A percentile compares a stretch with the other conserved stretches of the same genome.
These are phyloP conservation scores for Orbilia brochopaga DNA, from an alignment of 2,329 filamentous ascomycete genomes.

Conservation along the genomic window DNA sequence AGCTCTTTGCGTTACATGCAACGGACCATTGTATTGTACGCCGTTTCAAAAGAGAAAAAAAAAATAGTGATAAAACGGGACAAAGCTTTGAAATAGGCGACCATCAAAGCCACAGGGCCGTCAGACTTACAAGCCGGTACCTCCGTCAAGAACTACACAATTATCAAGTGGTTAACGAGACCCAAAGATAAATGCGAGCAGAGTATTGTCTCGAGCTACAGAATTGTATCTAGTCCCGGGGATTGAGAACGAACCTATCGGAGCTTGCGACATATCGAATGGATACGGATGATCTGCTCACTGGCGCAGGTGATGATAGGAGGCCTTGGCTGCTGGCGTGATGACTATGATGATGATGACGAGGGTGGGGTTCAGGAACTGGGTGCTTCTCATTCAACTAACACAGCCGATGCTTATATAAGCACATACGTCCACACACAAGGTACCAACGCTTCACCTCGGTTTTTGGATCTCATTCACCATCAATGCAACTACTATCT, in stretches of 20 bases:
- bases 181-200: neutral
- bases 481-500: too few species aligned
- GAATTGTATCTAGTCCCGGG: neutral
- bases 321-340: slow-evolving; percentile 1
- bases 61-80: neutral
- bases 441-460: too few species aligned
- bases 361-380: slow-evolving; percentile 32
- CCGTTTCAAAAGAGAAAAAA: neutral
- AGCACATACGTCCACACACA: too few species aligned
- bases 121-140: slow-evolving; percentile 76
- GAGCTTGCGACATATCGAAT: slow-evolving; percentile 49
- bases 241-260: slow-evolving; percentile 36
- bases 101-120: neutral
- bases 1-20: slow-evolving; percentile 14
- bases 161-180: slow-evolving; percentile 3
- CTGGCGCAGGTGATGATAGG: slow-evolving; percentile 2
- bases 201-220: neutral
- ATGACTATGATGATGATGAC: slow-evolving; percentile 14
- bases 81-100: neutral
- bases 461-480: too few species aligned
- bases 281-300: neutral
- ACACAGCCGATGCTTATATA: too few species aligned
- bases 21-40: slow-evolving; percentile 19
- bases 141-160: slow-evolving; percentile 89
- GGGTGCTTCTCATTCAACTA: too few species aligned